Conservation (phyloP, 2,329 filamentous ascomycete genomes). For the Thelonectria olida region DNA sequence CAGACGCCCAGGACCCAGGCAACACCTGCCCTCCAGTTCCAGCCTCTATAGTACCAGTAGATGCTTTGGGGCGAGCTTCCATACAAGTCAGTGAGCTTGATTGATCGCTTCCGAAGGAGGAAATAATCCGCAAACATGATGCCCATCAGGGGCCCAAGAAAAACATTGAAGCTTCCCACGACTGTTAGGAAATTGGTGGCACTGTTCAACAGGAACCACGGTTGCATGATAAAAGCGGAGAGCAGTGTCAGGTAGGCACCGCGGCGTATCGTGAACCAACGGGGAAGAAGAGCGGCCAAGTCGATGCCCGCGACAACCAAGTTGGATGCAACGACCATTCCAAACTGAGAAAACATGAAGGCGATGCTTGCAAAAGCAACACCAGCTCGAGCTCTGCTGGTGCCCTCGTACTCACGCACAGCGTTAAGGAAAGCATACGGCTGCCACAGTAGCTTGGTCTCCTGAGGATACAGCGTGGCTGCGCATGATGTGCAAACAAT, state of each 20-base stretch:
- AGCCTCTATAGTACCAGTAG: constrained; percentile 36
- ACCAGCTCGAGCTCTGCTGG: constrained; percentile 13
- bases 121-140: constrained; percentile 23
- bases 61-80: constrained; percentile 23
- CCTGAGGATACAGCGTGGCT: too few species aligned
- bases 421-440: too few species aligned
- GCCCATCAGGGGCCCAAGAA: constrained; percentile 9
- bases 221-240: constrained; percentile 36
- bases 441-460: too few species aligned
- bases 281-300: constrained; percentile 7
- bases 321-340: constrained; percentile 21
- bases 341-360: constrained; percentile 25
- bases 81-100: constrained; percentile 37
- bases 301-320: constrained; percentile 12
- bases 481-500: too few species aligned
- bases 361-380: constrained; percentile 26
- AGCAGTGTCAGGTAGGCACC: constrained; percentile 9
- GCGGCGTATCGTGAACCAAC: constrained; percentile 10
- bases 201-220: constrained; percentile 26
- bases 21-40: constrained; percentile 32
- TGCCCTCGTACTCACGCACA: too few species aligned
- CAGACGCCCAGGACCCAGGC: too few species aligned
- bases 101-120: constrained; percentile 45
- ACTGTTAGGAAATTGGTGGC: constrained; percentile 15
- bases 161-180: constrained; percentile 9